These are phyloP conservation scores for Beauveria scarabaeidicola DNA, from an alignment of 2,329 filamentous ascomycete species.

Conservation along the genomic window DNA sequence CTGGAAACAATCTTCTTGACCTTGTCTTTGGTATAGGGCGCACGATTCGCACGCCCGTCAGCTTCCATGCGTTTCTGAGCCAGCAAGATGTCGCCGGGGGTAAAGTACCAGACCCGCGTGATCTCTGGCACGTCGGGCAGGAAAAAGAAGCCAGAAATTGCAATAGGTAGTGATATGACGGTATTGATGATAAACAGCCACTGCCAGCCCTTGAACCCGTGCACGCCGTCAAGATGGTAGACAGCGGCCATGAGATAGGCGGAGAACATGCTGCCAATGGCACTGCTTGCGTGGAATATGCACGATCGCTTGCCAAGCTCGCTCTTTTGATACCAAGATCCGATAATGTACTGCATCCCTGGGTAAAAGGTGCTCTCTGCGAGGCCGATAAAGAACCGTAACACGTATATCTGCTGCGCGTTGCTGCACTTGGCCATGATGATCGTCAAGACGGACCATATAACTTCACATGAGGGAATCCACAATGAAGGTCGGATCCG, in stretches of 20 bases:
- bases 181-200: slow-evolving; percentile 30
- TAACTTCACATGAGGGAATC: slow-evolving; percentile 30
- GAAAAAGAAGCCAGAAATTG: slow-evolving; percentile 24
- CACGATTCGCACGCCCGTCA: slow-evolving; percentile 35
- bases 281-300: slow-evolving; percentile 30
- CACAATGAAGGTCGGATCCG: slow-evolving; percentile 31
- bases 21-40: slow-evolving; percentile 25
- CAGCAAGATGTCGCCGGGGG: slow-evolving; percentile 18
- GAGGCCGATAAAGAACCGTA: slow-evolving; percentile 37
- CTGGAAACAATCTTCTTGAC: slow-evolving; percentile 33
- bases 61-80: slow-evolving; percentile 26
- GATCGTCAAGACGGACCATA: slow-evolving; percentile 25
- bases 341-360: slow-evolving; percentile 31
- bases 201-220: slow-evolving; percentile 40
- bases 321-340: slow-evolving; percentile 35
- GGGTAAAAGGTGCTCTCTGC: slow-evolving; percentile 31
- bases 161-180: slow-evolving; percentile 26
- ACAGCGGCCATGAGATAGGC: slow-evolving; percentile 30
- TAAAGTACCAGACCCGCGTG: slow-evolving; percentile 22
- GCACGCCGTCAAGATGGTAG: slow-evolving; percentile 31
- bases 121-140: slow-evolving; percentile 24
- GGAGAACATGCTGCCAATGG: slow-evolving; percentile 21
- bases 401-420: slow-evolving; percentile 27
- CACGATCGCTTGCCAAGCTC: slow-evolving; percentile 35
- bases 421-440: slow-evolving; percentile 27